Evolutionary conservation across 441 rosid genomes (phyloP).

Genomic region (Croton setiger): DNA sequence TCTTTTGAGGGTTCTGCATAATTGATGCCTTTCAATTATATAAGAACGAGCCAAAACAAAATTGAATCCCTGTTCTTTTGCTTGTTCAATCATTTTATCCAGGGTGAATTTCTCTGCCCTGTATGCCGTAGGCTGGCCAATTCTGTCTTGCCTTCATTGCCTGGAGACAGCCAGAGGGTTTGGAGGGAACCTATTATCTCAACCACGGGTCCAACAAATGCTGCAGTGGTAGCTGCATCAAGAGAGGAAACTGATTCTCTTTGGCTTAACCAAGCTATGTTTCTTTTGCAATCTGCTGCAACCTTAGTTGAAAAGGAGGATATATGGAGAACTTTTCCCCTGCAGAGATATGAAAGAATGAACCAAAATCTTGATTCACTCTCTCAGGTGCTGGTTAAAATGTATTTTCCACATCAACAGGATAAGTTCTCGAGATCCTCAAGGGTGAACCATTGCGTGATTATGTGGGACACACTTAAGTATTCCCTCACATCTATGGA

Average conservation of each 20-base stretch:
- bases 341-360: conserved; percentile 38
- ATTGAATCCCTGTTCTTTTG: background rate
- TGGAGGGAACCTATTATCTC: conserved; percentile 50
- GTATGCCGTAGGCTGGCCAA: conserved; percentile 93
- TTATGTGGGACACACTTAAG: conserved; percentile 95
- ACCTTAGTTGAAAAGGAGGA: conserved; percentile 51
- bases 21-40: conserved; percentile 12
- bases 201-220: conserved; percentile 21
- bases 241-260: conserved; percentile 35
- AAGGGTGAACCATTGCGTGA: conserved; percentile 49
- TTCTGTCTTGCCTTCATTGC: conserved; percentile 70
- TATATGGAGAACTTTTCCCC: conserved; percentile 42
- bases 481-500: conserved; percentile 87
- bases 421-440: conserved; percentile 41
- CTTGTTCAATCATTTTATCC: conserved; percentile 22
- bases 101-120: conserved; percentile 99
- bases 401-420: conserved; percentile 47
- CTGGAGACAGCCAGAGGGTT: conserved; percentile 45
- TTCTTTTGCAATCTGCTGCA: conserved; percentile 62
- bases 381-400: conserved; percentile 48
- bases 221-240: conserved; percentile 23
- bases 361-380: conserved; percentile 52
- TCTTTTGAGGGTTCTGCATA: conserved; percentile 8
- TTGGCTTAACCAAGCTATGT: conserved; percentile 56
- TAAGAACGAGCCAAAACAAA: background rate